These are phyloP conservation scores for Tricholoma saponaceum DNA, from an alignment of 768 basidiomycete genomes.

Conservation along the genomic window DNA sequence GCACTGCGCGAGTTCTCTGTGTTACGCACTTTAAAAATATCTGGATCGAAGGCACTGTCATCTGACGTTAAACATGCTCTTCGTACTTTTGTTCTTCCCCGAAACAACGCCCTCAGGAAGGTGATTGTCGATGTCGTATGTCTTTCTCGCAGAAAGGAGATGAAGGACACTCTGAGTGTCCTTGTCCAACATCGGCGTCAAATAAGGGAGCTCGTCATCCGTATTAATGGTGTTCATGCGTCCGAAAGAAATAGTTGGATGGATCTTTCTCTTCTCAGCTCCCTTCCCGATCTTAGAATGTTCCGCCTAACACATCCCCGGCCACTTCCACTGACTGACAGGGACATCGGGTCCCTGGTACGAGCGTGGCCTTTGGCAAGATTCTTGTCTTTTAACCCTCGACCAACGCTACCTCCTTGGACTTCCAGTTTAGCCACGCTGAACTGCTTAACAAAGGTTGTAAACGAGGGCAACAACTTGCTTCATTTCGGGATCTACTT, in stretches of 20 bases:
- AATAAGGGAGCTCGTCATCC: not conserved
- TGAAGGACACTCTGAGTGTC: not conserved
- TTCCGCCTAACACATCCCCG: conserved; percentile 3
- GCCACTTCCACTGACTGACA: conserved; percentile 1
- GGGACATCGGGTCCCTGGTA: not conserved
- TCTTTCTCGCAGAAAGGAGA: not conserved
- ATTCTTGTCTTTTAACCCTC: conserved; percentile 1
- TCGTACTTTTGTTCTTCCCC: not conserved
- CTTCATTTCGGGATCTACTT: conserved; percentile 4
- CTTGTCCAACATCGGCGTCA: not conserved
- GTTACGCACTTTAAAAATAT: conserved; percentile 3
- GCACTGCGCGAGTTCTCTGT: not conserved
- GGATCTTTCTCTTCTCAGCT: not conserved
- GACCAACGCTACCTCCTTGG: not conserved
- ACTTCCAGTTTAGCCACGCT: not conserved
- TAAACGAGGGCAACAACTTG: not conserved
- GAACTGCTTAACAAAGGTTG: not conserved
- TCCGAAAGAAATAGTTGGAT: conserved; percentile 2
- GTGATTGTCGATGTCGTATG: not conserved
- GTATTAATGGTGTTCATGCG: not conserved
- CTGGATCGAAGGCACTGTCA: not conserved
- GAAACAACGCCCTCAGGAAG: not conserved
- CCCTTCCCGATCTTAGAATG: not conserved
- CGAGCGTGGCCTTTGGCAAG: conserved; percentile 1
- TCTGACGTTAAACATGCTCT: not conserved